Base-by-base conservation (phyloP, 2,329 filamentous ascomycete genomes). In the Clonostachys byssicola region DNA sequence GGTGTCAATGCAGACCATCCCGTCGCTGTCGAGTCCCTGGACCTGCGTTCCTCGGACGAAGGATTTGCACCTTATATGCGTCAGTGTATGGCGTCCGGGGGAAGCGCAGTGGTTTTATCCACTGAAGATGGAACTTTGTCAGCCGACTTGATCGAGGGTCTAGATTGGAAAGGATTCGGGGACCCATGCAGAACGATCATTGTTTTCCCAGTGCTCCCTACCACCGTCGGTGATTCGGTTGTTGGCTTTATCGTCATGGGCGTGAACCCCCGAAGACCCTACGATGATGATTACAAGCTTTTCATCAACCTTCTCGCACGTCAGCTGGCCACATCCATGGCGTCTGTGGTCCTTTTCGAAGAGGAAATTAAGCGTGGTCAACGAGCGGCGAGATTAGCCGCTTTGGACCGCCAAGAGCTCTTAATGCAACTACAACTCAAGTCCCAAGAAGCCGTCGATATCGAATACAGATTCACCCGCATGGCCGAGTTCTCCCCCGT, bases 401-500 rank as follows among this genome's bases (percentile, higher is more conserved):
- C 87, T 3, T 69, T 88, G 51, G 88, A 94, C 62, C 82, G 86
- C 3, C 86, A 89, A 54, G 85, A 90, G 57, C 75, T 94, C 5
- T 89, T 86, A 0, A 79, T 89, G 60, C 86, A 92, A 60, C 74
- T 94, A 13, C 82, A 83, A 40, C 73, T 86, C 16, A 71, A 79
- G 34, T 83, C 81, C 1, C 75, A 80, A 54, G 79, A 85, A 56
- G 79, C 80, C 1, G 72, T 77, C 40, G 81, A 85, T 56, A 83
- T 83, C 60, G 89, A 94, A 61, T 85, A 86, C 34, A 85, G 86
- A 49, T 94, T 94, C 60, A 89, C 87, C 1, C 77, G 88, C 41
- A 91, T 94, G 86, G 88, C 89, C 3, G 88, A 92, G 59, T 89
- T 90, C 52, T 86, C 88, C 0, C 89, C 89, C 0, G 88, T 92